A percentile compares a stretch with the other conserved stretches of the same genome.
Evolutionary conservation across 1,284 basidiomycete species (phyloP).

Genomic region (Ganoderma lucidum): DNA sequence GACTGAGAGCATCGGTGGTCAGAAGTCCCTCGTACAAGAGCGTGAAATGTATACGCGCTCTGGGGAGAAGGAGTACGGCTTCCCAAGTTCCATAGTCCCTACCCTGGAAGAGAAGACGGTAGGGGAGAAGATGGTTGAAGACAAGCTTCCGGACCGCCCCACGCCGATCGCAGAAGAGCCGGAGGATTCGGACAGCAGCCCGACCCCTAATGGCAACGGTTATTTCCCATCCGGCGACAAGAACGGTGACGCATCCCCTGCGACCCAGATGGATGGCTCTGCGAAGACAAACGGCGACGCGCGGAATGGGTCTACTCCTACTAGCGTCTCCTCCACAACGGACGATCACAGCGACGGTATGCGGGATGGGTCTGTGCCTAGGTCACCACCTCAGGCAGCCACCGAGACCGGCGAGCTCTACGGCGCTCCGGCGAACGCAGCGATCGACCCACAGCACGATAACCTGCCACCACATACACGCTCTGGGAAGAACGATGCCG

Average conservation of each 20-base stretch:
- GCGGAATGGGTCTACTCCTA: not conserved
- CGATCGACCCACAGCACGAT: constrained; percentile 50
- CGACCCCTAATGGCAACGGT: not conserved
- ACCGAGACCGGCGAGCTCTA: constrained; percentile 52
- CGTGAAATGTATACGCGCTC: constrained; percentile 61
- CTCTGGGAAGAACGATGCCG: constrained; percentile 53
- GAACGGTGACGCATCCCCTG: not conserved
- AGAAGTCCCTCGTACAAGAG: constrained; percentile 56
- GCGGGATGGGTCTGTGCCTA: constrained; percentile 29
- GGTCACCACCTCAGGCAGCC: constrained; percentile 45
- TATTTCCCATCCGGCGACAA: not conserved
- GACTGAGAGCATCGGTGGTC: constrained; percentile 48
- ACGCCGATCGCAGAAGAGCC: constrained; percentile 41
- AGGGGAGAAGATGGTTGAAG: constrained; percentile 51
- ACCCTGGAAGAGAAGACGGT: constrained; percentile 78
- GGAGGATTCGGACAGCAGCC: constrained; percentile 7
- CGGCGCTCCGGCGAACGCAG: constrained; percentile 65
- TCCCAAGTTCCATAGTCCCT: constrained; percentile 72
- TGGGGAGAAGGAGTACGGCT: constrained; percentile 61
- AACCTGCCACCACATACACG: constrained; percentile 54
- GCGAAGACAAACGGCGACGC: constrained; percentile 19
- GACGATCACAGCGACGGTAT: constrained; percentile 14
- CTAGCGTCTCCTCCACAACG: not conserved
- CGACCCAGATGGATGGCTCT: not conserved
- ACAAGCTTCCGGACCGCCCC: constrained; percentile 37